Evolutionary conservation across 345 rosid genomes (phyloP), one percentile per base, ranked within the genome.

Genomic region (Litchi chinensis): DNA sequence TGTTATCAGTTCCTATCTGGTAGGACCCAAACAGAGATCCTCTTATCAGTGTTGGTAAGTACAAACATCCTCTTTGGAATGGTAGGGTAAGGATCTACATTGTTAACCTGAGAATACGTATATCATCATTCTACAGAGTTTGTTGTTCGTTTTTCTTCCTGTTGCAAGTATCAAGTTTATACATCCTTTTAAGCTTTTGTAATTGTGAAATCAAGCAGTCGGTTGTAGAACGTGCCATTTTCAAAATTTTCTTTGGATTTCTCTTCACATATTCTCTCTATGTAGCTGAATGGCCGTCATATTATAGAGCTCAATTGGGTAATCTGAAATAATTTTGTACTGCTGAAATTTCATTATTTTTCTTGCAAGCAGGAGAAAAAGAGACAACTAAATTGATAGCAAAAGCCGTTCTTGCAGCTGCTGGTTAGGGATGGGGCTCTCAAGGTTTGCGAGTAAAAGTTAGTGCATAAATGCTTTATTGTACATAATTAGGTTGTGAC

Each of bases 351-450:
- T 4, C 22, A 6, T 74, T 10, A 43, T 71, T 59, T 75, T 77
- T 79, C 39, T 74, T 15, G n/a, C 59, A 39, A 84, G 74, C 86
- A 96, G 99, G 99, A 96, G 89, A 87, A 89, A 21, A 87, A 83
- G 88, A 86, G 91, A 72, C 87, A 2, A 85, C 85, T 11, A 90
- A 89, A 87, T 70, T 90, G 85, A 89, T 98, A 2, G 88, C 97
- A 72, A 94, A 94, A 88, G 85, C 93, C 5, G 87, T 86, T 66
- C 90, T 91, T 78, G 91, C 93, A 1, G 90, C 97, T 78, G 97
- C 92, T 22, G 98, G 85, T 95, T 82, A 87, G 99, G 84, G 98
- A 94, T 87, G 98, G 99, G 82, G 94, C 97, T 76, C 87, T 95
- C 68, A 95, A 93, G 90, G 98, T 95, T 83, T 95, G 98, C 97